Evolutionary conservation across 176 grass and related monocot species (phyloP).

Genomic region (Alopecurus myosuroides): DNA sequence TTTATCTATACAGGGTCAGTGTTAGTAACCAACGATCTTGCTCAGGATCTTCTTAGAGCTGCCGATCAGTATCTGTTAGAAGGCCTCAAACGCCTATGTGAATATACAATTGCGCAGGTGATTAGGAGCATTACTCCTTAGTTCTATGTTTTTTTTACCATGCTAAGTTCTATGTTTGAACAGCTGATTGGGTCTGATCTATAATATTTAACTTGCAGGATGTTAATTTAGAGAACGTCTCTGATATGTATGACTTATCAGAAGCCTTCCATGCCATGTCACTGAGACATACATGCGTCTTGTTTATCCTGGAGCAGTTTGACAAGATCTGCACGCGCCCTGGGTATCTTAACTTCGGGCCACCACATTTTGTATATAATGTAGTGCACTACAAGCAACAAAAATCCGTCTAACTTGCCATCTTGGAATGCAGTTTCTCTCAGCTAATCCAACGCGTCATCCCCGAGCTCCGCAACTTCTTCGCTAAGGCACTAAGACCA

Average conservation of each 20-base stretch:
- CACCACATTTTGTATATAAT: background rate
- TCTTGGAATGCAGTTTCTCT: conserved; percentile 44
- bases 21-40: conserved; percentile 67
- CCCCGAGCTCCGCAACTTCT: conserved; percentile 85
- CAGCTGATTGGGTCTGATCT: conserved; percentile 19
- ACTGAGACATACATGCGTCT: conserved; percentile 89
- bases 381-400: background rate
- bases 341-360: conserved; percentile 42
- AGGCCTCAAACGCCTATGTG: conserved; percentile 94
- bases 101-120: conserved; percentile 95
- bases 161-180: conserved; percentile 2
- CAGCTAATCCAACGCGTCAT: conserved; percentile 80
- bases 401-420: background rate
- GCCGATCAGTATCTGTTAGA: conserved; percentile 98
- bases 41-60: conserved; percentile 95
- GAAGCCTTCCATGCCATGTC: conserved; percentile 95
- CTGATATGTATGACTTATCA: conserved; percentile 92
- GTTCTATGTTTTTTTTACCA: background rate
- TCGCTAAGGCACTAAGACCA: conserved; percentile 67
- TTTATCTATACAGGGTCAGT: conserved; percentile 98
- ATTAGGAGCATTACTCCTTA: conserved; percentile 13
- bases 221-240: conserved; percentile 82
- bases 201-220: conserved; percentile 54
- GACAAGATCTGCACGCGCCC: conserved; percentile 76
- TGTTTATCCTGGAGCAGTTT: conserved; percentile 95